A percentile compares a stretch with the other conserved stretches of the same genome.
Conservation (phyloP, 2,329 filamentous ascomycete species). For the Calycina marina region DNA sequence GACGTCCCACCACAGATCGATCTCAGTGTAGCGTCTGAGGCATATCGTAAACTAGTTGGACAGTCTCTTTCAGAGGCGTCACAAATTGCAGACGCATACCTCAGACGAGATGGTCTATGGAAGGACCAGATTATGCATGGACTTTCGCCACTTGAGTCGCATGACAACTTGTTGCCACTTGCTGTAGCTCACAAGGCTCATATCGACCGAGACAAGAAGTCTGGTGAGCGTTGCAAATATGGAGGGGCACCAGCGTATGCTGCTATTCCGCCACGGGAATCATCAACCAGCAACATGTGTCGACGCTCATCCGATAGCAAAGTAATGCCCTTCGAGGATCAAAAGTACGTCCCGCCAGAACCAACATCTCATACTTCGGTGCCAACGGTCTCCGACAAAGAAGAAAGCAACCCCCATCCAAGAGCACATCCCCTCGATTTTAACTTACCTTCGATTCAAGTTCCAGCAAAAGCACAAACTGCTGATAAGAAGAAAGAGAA, state of each 20-base stretch:
- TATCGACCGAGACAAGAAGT: neutral
- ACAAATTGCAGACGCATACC: conserved; percentile 14
- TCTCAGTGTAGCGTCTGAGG: conserved; percentile 11
- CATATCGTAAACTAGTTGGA: conserved; percentile 14
- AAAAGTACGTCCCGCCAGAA: too few relatives aligned
- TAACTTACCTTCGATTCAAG: too few relatives aligned
- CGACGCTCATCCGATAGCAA: too few relatives aligned
- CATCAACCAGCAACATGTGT: neutral
- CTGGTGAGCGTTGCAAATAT: neutral
- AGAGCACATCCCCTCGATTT: too few relatives aligned
- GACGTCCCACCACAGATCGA: conserved; percentile 10
- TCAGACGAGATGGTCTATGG: conserved; percentile 12
- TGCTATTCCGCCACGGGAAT: neutral
- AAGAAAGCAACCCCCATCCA: too few relatives aligned
- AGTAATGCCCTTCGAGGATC: too few relatives aligned
- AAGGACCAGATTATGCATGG: conserved; percentile 1
- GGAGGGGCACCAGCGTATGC: neutral
- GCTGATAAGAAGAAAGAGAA: too few relatives aligned
- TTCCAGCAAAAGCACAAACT: too few relatives aligned
- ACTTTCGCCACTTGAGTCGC: too few relatives aligned
- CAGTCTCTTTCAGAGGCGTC: conserved; percentile 14
- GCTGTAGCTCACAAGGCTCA: neutral
- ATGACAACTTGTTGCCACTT: too few relatives aligned
- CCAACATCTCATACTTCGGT: too few relatives aligned
- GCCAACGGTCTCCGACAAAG: too few relatives aligned